A percentile compares a stretch with the other conserved stretches of the same genome.
These are phyloP conservation scores for Crepidotus variabilis DNA, from an alignment of 768 basidiomycete species.

Conservation along the genomic window DNA sequence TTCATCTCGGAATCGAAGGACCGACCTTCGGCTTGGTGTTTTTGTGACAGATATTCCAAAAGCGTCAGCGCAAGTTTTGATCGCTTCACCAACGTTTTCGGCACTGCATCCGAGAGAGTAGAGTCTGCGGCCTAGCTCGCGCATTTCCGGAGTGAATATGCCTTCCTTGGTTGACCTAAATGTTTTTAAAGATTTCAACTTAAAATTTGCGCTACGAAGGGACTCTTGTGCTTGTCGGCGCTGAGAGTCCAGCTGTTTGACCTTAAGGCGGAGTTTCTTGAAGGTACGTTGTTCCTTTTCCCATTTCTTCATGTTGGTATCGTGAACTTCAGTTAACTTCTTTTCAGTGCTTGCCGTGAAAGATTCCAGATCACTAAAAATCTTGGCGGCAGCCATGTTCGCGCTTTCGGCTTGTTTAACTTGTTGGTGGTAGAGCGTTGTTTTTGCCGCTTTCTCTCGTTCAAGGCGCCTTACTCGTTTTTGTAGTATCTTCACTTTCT, in stretches of 20 bases:
- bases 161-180: conserved; percentile 6
- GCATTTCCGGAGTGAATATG: conserved; percentile 8
- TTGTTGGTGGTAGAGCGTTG: neutral
- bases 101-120: conserved; percentile 8
- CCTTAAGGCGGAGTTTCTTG: neutral
- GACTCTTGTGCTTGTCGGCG: neutral
- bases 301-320: neutral
- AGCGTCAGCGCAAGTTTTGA: conserved; percentile 5
- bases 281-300: neutral
- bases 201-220: neutral
- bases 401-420: neutral
- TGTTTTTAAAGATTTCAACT: neutral
- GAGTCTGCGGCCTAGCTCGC: conserved; percentile 7
- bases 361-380: neutral
- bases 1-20: conserved; percentile 6
- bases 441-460: neutral
- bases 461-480: neutral
- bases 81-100: conserved; percentile 8
- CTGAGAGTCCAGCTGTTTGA: conserved; percentile 4
- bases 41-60: conserved; percentile 8
- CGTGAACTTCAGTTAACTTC: neutral
- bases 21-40: conserved; percentile 5
- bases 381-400: neutral
- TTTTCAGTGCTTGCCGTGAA: neutral
- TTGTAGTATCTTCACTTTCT: neutral